These are phyloP conservation scores for Blastocystis sp. DNA, from an alignment of 352 stramenopile genomes.

Conservation along the genomic window DNA sequence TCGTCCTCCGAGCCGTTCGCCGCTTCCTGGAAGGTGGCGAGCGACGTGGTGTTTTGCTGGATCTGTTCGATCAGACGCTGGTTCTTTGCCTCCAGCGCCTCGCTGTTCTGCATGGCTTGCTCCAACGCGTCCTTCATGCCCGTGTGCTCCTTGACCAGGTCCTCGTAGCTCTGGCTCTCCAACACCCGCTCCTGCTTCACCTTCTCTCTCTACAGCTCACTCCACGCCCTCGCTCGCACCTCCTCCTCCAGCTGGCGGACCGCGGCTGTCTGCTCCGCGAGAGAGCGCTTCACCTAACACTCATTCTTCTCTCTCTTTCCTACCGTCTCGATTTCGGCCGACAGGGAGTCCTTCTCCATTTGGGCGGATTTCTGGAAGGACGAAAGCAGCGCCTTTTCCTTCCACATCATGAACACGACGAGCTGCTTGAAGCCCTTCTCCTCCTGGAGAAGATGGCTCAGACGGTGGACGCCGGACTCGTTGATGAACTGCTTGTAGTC, in stretches of 20 bases:
- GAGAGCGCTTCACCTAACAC: not conserved
- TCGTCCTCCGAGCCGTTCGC: constrained; percentile 41
- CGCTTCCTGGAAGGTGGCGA: constrained; percentile 59
- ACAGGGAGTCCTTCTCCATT: not conserved
- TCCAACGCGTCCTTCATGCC: constrained; percentile 20
- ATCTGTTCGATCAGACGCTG: constrained; percentile 36
- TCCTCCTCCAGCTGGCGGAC: not conserved
- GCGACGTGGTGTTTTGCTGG: constrained; percentile 23
- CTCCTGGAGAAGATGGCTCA: not conserved
- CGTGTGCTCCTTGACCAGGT: constrained; percentile 40
- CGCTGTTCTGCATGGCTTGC: not conserved
- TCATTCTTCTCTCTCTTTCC: not conserved
- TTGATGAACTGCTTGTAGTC: not conserved
- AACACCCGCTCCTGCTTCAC: not conserved
- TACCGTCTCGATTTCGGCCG: not conserved
- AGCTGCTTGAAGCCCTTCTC: not conserved
- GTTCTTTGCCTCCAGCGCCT: not conserved
- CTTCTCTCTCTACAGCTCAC: not conserved
- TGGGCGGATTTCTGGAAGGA: not conserved
- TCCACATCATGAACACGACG: not conserved
- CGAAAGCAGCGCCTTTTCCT: not conserved
- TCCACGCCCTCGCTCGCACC: not conserved
- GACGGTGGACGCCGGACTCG: not conserved
- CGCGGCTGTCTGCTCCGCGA: not conserved
- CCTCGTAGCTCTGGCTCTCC: not conserved